Conservation (phyloP, 176 grass and related monocot species). For the Triticum timopheevii region DNA sequence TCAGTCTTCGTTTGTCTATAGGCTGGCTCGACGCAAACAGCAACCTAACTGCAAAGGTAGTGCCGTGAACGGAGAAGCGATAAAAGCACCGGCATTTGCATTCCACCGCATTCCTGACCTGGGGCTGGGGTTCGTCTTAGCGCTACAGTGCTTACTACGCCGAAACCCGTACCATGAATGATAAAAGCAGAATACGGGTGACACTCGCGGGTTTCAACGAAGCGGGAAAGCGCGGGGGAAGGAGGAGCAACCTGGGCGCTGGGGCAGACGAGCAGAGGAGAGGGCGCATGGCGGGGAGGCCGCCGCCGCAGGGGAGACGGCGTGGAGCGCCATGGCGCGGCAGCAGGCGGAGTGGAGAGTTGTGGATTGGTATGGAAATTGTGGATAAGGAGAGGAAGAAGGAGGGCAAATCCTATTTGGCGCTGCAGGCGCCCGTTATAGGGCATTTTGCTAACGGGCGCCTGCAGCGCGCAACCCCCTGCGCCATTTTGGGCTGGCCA, state of each 20-base stretch:
- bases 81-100: background rate
- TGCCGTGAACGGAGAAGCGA: background rate
- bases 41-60: background rate
- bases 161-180: background rate
- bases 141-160: background rate
- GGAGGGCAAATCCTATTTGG: too few species aligned
- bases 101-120: background rate
- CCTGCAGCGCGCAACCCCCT: too few species aligned
- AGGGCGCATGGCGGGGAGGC: conserved; percentile 24
- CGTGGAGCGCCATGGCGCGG: conserved; percentile 55
- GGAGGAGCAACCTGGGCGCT: conserved; percentile 42
- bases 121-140: background rate
- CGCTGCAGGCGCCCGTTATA: too few species aligned
- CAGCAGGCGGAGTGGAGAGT: background rate
- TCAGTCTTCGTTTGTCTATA: background rate
- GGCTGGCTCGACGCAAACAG: background rate
- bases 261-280: conserved; percentile 11
- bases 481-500: too few species aligned
- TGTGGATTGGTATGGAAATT: background rate
- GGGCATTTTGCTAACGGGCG: too few species aligned
- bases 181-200: background rate
- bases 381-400: conserved; percentile 22
- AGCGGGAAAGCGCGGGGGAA: background rate
- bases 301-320: conserved; percentile 52
- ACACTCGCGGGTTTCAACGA: background rate